A percentile compares a stretch with the other conserved stretches of the same genome.
These are phyloP conservation scores for Vigna mungo DNA, from an alignment of 306 rosid genomes.

Conservation along the genomic window DNA sequence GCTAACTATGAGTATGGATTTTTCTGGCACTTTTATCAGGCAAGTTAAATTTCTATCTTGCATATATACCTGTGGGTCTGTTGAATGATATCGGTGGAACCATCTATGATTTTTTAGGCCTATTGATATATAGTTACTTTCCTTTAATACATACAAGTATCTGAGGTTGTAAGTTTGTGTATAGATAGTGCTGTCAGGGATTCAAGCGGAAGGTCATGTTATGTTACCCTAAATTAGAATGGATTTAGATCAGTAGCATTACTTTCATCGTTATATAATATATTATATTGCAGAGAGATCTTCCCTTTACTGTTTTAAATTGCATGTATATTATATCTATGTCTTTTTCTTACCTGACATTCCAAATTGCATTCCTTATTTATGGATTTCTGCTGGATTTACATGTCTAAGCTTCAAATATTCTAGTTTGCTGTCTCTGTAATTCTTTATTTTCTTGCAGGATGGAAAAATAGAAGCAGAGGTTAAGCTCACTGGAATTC, in stretches of 20 bases:
- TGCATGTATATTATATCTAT: neutral
- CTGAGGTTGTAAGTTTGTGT: slow-evolving; percentile 26
- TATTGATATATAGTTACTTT: slow-evolving; percentile 5
- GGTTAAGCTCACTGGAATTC: slow-evolving; percentile 82
- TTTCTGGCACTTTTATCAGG: slow-evolving; percentile 89
- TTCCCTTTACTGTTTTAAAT: neutral
- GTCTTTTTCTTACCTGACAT: neutral
- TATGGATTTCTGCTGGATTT: neutral
- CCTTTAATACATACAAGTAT: neutral
- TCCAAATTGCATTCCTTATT: neutral
- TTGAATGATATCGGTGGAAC: slow-evolving; percentile 35
- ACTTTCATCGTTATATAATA: neutral
- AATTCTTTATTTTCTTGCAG: slow-evolving; percentile 44
- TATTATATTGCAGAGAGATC: slow-evolving; percentile 10
- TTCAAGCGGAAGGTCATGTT: neutral
- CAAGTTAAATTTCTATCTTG: slow-evolving; percentile 49
- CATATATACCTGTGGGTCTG: slow-evolving; percentile 14
- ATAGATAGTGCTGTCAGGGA: neutral
- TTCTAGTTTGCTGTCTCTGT: slow-evolving; percentile 4
- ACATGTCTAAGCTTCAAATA: slow-evolving; percentile 27
- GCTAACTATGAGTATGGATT: slow-evolving; percentile 87
- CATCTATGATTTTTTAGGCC: slow-evolving; percentile 20
- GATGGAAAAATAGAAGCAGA: slow-evolving; percentile 90
- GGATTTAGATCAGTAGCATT: slow-evolving; percentile 9
- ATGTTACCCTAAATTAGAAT: neutral